A percentile compares a stretch with the other conserved stretches of the same genome.
Evolutionary conservation across 192 early-diverging fungal genomes (phyloP).

Genomic region (Coemansia sp.): DNA sequence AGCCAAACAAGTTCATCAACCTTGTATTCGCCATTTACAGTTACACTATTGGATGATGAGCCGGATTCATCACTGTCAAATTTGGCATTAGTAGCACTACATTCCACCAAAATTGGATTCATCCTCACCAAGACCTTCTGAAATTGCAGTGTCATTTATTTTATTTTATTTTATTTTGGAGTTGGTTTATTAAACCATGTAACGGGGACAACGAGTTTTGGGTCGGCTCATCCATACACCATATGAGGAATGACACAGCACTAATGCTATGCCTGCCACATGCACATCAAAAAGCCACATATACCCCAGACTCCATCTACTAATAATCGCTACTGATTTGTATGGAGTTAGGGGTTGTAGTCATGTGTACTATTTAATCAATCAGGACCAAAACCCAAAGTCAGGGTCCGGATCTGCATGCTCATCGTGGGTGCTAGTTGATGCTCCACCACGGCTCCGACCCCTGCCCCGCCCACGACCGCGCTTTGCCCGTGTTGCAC

Average conservation of each 20-base stretch:
- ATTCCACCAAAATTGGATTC: background rate
- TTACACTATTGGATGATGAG: background rate
- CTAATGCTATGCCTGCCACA: no score
- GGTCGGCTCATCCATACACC: no score
- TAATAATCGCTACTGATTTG: background rate
- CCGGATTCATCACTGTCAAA: background rate
- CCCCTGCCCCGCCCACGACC: constrained; percentile 9
- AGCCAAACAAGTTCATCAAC: constrained; percentile 2
- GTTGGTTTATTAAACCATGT: no score
- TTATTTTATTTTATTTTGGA: no score
- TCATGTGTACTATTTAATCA: constrained; percentile 5
- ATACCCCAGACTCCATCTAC: no score
- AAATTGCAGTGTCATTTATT: background rate
- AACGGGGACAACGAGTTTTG: no score
- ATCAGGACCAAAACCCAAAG: constrained; percentile 20
- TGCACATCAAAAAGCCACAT: no score
- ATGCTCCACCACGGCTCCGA: background rate
- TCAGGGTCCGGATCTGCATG: constrained; percentile 8
- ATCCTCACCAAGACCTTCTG: background rate
- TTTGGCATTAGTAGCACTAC: constrained; percentile 1
- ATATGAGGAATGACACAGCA: no score
- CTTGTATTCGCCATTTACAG: background rate
- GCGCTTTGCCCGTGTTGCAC: background rate
- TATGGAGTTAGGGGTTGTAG: background rate
- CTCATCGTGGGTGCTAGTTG: background rate